Base-by-base conservation (phyloP, 306 rosid species). In the Medicago lupulina region DNA sequence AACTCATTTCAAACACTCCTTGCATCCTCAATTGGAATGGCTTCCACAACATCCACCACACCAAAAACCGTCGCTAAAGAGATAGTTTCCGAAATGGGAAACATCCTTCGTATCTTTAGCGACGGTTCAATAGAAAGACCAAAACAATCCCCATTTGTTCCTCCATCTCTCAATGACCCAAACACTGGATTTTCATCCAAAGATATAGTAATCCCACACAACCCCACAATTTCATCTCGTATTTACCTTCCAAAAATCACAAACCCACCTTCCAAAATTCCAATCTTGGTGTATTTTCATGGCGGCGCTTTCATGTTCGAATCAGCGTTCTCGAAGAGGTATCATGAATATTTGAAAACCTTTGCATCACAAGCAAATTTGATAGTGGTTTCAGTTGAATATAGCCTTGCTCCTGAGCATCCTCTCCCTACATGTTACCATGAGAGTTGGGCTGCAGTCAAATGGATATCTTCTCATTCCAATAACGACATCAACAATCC, bases 211-310 rank as follows among this genome's bases (percentile, higher is more conserved):
- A 62, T 74, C 66, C 75, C 78, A 1, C 59, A 44, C 9, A 38
- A 62, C 15, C 81, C 87, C 28, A 1, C 31, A 28, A 60, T 84
- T 25, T 72, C 82, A 0, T 79, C 77, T 44, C 74, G 87, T 23
- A 49, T 84, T 41, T 76, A 39, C 80, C 72, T 84, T 47, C 84
- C 87, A 34, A 67, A 71, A 15, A 50, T 44, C 57, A 5, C 38
- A 0, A 1, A 51, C 18, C n/a, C 38, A 77, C 7, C n/a, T 12
- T 12, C 50, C 15, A 87, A 82, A 47, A 16, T 87, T 15, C 89
- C 89, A 11, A 28, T 87, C 73, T 69, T 80, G 74, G 80, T 87
- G 46, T 87, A 80, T 79, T 85, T 28, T 62, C 91, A 87, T 4
- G 91, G 89, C 0, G 87, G 89, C 2, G 86, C 44, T 2, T 81